Conservation (phyloP, 2,329 filamentous ascomycete genomes). For the Trichophyton verrucosum region DNA sequence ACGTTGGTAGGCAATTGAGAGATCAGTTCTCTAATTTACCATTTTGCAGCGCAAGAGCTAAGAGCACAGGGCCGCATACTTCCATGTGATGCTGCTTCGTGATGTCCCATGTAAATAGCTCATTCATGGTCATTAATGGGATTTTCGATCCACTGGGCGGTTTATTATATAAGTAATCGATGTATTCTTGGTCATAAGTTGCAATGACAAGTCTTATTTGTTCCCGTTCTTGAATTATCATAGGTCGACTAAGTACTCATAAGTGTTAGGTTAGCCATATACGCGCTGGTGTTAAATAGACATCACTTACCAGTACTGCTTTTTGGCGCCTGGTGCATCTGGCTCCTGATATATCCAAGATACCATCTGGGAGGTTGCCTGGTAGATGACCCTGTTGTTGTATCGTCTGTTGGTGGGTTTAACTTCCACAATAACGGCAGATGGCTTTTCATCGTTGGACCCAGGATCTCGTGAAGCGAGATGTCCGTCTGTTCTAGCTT, state of each 20-base stretch:
- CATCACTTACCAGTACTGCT: not conserved
- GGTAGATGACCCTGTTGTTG: not conserved
- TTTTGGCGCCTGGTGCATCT: not conserved
- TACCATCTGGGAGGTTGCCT: slow-evolving; percentile 5
- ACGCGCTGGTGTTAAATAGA: not conserved
- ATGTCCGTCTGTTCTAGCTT: not conserved
- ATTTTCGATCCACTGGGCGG: no score
- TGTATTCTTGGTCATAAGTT: not conserved
- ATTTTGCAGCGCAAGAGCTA: not conserved
- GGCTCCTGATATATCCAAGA: slow-evolving; percentile 7
- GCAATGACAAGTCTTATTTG: not conserved
- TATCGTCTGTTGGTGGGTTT: not conserved
- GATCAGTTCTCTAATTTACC: not conserved
- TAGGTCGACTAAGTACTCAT: not conserved
- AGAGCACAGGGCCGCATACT: not conserved
- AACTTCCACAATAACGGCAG: not conserved
- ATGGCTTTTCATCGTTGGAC: not conserved
- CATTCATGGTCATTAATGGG: not conserved
- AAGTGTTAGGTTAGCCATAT: not conserved
- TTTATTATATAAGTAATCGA: not conserved
- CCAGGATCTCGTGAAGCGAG: not conserved
- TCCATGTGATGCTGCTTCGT: not conserved
- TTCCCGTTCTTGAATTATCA: slow-evolving; percentile 1
- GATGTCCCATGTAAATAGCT: not conserved
- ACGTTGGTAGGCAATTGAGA: no score